Percentiles rank a stretch among this genome's conserved stretches.
phyloP scores from a whole-genome alignment of 495 filamentous ascomycete species.

The Entonaema liquescens region DNA sequence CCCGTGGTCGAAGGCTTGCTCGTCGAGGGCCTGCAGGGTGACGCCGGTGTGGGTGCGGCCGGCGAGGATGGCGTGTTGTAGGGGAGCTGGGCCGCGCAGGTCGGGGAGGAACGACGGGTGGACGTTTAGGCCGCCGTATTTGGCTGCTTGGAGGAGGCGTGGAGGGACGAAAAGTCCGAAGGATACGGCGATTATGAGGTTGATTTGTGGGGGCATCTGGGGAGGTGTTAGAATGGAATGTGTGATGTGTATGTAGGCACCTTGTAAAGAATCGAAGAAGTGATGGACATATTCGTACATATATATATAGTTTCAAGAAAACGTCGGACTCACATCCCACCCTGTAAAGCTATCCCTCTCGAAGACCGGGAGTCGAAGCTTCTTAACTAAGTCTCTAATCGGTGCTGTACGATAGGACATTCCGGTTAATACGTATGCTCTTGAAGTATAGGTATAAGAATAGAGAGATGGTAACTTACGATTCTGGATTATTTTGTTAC shows the following conservation, averaged over 20 bases:
- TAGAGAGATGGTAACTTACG: constrained; percentile 53
- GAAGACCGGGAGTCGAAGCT: constrained; percentile 73
- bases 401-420: constrained; percentile 64
- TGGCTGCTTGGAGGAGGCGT: constrained; percentile 69
- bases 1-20: constrained; percentile 78
- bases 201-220: constrained; percentile 70
- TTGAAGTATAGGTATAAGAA: neutral
- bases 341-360: constrained; percentile 78
- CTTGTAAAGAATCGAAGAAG: no score
- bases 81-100: constrained; percentile 75
- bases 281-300: no score
- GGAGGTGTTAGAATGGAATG: neutral
- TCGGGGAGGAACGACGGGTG: constrained; percentile 94
- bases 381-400: constrained; percentile 69
- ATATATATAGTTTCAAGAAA: no score
- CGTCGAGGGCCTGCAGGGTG: constrained; percentile 85
- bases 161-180: constrained; percentile 91
- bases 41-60: constrained; percentile 68
- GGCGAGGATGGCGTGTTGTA: constrained; percentile 79
- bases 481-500: constrained; percentile 73
- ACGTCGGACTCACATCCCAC: constrained; percentile 69
- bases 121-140: constrained; percentile 90
- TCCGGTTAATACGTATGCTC: constrained; percentile 8
- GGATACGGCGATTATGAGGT: constrained; percentile 93
- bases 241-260: neutral